Evolutionary conservation across 2,329 filamentous ascomycete genomes (phyloP), one percentile per base, ranked within the genome.

Genomic region (Fusarium penzigii): DNA sequence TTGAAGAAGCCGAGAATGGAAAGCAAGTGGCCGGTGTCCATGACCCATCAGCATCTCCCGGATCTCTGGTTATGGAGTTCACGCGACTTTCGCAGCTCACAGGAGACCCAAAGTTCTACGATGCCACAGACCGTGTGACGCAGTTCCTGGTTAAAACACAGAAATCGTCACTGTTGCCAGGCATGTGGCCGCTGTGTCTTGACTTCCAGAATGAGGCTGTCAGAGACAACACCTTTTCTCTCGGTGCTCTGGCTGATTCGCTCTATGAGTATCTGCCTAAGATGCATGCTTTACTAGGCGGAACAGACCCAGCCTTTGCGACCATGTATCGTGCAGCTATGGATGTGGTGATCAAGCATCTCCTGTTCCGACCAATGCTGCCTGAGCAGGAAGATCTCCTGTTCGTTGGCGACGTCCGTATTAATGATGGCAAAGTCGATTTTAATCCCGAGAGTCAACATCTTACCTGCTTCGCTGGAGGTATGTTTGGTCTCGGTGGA

Each of bases 21-120:
- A 34, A 78, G 73, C 64, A 83, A 53, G 72, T 78, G 1, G 72
- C 75, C 1, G 79, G 83, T 57, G 65, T 78, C 3, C 78, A 76
- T n/a, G 78, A 77, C 44, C 65, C 73, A 1, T 72, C 73, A n/a
- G 78, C 78, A 1, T 73, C 74, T 4, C 70, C 74, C 1, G 87
- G 86, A n/a, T 89, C 87, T 2, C 73, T 92, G 42, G 85, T 84
- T 9, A 70, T 93, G 64, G 89, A 92, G 65, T 90, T 93, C 66
- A 90, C 87, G 1, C 77, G 87, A 6, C 75, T 93, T 39, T 85
- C 87, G 8, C 89, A 92, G 69, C 72, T 92, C 32, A 90, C 89
- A 0, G 83, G 83, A 36, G 78, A 92, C 53, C 70, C 80, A 46
- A 90, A 87, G 66, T 93, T 88, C 71, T 92, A 87, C 66, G 89